Evolutionary conservation across 306 rosid genomes (phyloP).

Genomic region (Vachellia pachyceras): DNA sequence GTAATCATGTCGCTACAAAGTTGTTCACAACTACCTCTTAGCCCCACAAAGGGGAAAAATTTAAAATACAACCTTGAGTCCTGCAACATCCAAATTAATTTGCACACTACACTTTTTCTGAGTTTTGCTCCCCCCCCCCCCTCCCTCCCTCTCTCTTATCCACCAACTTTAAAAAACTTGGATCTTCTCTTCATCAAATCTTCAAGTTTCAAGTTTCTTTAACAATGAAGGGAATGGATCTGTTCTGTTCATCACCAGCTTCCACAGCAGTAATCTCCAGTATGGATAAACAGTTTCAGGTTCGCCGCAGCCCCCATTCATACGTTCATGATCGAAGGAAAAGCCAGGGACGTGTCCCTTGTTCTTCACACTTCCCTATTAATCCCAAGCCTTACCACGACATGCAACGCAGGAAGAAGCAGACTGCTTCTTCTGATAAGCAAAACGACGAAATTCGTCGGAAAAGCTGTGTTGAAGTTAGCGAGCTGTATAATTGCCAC

Average conservation of each 20-base stretch:
- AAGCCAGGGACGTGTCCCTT: constrained; percentile 55
- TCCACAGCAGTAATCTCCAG: constrained; percentile 72
- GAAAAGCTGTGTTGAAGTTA: constrained; percentile 56
- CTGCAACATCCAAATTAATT: neutral
- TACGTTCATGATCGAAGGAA: constrained; percentile 42
- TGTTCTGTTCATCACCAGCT: constrained; percentile 73
- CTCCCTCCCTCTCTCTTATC: neutral
- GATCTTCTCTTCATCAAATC: neutral
- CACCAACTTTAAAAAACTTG: neutral
- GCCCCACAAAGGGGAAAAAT: neutral
- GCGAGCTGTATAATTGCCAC: constrained; percentile 35
- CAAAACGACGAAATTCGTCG: constrained; percentile 43
- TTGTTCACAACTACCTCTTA: constrained; percentile 40
- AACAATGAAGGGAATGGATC: constrained; percentile 65
- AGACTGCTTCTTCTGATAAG: constrained; percentile 41
- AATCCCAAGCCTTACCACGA: constrained; percentile 63
- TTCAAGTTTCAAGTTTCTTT: neutral
- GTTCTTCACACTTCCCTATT: constrained; percentile 73
- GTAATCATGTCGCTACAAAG: constrained; percentile 57
- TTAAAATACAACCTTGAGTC: constrained; percentile 32
- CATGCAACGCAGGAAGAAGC: constrained; percentile 43
- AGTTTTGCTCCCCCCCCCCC: neutral
- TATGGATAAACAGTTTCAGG: constrained; percentile 52
- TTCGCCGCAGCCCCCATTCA: constrained; percentile 42
- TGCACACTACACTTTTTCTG: neutral